Conservation (phyloP, 306 rosid species). For the Acacia acuminata region DNA sequence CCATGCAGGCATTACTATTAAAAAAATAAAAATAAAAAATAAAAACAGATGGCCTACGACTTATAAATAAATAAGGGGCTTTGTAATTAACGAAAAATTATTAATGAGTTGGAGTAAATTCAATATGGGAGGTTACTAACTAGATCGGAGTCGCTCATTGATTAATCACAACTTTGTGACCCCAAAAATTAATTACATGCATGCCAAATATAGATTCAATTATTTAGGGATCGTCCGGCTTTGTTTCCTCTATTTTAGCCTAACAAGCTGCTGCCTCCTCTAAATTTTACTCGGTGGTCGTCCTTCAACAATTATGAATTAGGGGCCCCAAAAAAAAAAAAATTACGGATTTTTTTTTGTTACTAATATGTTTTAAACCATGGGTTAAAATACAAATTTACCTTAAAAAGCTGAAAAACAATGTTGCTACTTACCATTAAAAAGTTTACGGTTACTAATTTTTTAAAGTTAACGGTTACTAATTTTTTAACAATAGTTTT, state of each 20-base stretch:
- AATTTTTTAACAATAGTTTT: too few relatives aligned
- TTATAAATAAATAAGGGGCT: too few relatives aligned
- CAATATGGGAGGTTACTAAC: background rate
- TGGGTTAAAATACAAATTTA: too few relatives aligned
- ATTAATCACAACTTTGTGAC: background rate
- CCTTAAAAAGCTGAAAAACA: too few relatives aligned
- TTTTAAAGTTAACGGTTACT: too few relatives aligned
- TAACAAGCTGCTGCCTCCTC: background rate
- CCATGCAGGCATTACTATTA: too few relatives aligned
- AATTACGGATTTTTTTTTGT: too few relatives aligned
- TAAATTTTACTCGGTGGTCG: background rate
- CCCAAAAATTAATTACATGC: background rate
- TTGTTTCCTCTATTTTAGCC: slow-evolving; percentile 23
- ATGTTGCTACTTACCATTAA: too few relatives aligned
- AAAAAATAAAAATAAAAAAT: too few relatives aligned
- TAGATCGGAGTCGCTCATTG: background rate
- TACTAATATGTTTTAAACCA: too few relatives aligned
- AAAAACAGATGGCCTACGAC: too few relatives aligned
- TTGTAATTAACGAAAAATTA: background rate
- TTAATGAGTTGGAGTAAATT: background rate
- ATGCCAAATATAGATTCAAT: slow-evolving; percentile 1
- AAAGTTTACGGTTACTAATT: too few relatives aligned
- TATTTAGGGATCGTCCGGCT: background rate
- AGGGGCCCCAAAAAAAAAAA: background rate
- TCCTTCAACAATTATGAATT: background rate